phyloP scores from a whole-genome alignment of 1,284 basidiomycete species.

The Xanthoconium separans region DNA sequence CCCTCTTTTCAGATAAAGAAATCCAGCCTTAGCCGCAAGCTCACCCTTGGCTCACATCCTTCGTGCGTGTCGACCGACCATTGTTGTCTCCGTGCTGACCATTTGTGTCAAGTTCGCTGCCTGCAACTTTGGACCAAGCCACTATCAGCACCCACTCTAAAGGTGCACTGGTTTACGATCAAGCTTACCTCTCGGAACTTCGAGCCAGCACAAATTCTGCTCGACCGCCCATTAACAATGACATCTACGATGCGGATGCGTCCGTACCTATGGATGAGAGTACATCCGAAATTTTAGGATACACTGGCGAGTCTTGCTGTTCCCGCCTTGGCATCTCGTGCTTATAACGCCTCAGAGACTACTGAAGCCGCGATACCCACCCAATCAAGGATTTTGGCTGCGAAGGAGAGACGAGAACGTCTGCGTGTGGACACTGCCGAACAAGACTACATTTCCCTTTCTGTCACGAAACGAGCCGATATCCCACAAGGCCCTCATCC shows the following conservation, averaged over 20 bases:
- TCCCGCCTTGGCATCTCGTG: neutral
- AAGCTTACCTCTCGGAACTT: constrained; percentile 77
- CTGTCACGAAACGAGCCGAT: constrained; percentile 56
- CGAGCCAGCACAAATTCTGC: constrained; percentile 77
- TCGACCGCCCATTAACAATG: constrained; percentile 43
- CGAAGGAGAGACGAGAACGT: constrained; percentile 77
- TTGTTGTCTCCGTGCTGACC: constrained; percentile 7
- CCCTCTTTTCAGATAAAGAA: constrained; percentile 77
- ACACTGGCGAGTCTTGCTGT: constrained; percentile 37
- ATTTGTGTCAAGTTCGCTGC: constrained; percentile 27
- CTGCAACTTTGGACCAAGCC: constrained; percentile 51
- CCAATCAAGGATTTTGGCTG: constrained; percentile 72
- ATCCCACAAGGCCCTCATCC: constrained; percentile 78
- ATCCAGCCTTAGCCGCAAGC: constrained; percentile 66
- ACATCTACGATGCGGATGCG: constrained; percentile 51
- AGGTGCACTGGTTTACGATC: constrained; percentile 65
- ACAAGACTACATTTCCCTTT: constrained; percentile 85
- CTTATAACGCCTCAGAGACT: constrained; percentile 14
- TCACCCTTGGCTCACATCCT: constrained; percentile 55
- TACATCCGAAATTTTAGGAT: constrained; percentile 35
- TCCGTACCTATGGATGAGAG: constrained; percentile 50
- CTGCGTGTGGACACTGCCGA: constrained; percentile 47
- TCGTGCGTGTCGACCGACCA: constrained; percentile 37
- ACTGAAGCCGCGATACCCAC: constrained; percentile 64
- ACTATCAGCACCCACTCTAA: constrained; percentile 46